These are phyloP conservation scores for Lactifluus echinatus DNA, from an alignment of 768 basidiomycete species.

Conservation along the genomic window DNA sequence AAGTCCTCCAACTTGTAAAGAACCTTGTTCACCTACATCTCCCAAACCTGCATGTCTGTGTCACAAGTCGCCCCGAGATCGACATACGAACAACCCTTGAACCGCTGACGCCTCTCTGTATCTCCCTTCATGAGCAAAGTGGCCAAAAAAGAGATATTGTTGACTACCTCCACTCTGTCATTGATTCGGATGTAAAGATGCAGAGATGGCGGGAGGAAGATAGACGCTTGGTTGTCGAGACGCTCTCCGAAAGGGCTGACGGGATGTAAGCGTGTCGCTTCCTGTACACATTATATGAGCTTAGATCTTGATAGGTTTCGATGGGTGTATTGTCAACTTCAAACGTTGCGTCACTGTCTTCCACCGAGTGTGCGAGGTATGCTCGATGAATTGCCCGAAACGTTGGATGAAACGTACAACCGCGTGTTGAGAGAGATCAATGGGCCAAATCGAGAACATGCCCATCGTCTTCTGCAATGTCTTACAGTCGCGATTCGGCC, in stretches of 20 bases:
- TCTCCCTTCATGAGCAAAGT: constrained; percentile 1
- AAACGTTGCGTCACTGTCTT: neutral
- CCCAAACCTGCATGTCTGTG: neutral
- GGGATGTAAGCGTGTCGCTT: neutral
- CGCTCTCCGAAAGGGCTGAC: neutral
- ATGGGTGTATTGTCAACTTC: neutral
- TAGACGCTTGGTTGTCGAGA: neutral
- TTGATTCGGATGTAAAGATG: neutral
- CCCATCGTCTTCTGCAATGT: neutral
- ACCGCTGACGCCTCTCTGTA: neutral
- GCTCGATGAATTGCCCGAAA: neutral
- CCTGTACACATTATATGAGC: neutral
- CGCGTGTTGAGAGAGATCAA: neutral
- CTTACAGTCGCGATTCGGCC: neutral
- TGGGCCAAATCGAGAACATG: neutral
- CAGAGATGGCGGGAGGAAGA: constrained; percentile 10
- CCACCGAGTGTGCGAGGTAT: neutral
- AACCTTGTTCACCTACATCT: neutral
- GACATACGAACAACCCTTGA: neutral
- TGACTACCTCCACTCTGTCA: neutral
- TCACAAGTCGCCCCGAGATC: neutral
- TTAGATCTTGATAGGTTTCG: neutral
- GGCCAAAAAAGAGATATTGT: constrained; percentile 3
- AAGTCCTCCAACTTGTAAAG: neutral
- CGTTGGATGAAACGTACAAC: constrained; percentile 3